Evolutionary conservation across 495 filamentous ascomycete species (phyloP), one percentile per base, ranked within the genome.

Genomic region (Aspergillus nanangensis): DNA sequence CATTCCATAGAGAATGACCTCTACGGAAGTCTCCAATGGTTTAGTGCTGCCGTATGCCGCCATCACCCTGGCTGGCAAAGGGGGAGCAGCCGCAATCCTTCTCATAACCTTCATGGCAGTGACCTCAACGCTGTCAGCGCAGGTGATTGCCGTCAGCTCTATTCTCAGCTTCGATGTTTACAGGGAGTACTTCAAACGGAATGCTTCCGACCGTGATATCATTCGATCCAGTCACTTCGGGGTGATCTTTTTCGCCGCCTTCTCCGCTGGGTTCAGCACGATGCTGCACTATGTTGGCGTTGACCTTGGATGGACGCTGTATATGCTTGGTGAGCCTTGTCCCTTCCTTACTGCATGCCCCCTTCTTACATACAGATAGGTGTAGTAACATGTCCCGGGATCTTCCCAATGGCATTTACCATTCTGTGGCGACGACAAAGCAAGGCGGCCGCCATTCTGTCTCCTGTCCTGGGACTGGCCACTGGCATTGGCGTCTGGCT

Each of bases 361-460:
- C 1, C 1, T 13, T 1, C 7, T 2, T 21, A 52, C 18, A 37
- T 13, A 25, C 8, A 5, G 17, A 29, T 32, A 61, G 66, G 66
- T 14, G 60, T 70, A 11, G 58, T 76, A 0, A 66, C 67, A 9
- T 72, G 66, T 31, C 64, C 70, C 2, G 71, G 64, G 1, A 67
- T 78, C 45, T 69, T 79, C 44, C 75, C 76, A 5, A 69, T 74
- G 55, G 62, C 67, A 1, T 74, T 75, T 46, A 72, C 74, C 9
- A 60, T 79, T 41, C 62, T 76, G 32, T 78, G 76, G 76, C 55
- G 53, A 2, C 57, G 62, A 7, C 75, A 77, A 53, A 72, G 59
- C 42, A 66, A 54, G 38, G 50, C 61, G 0, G 72, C 69, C 3
- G 68, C 72, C 3, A 69, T 74, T 15, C 50, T 74, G 2, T 63